Evolutionary conservation across 176 grass and related monocot species (phyloP).

Genomic region (Zea mays): Zm-B73-REFERENCE-NAM-5.0 NC_050105.1:79028501-79029000

Average conservation of each 20-base stretch:
- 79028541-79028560: slow-evolving; percentile 50
- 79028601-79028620: slow-evolving; percentile 24
- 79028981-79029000: no score
- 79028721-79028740: neutral
- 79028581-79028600: slow-evolving; percentile 1
- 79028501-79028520: neutral
- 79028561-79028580: slow-evolving; percentile 27
- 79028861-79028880: neutral
- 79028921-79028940: no score
- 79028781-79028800: neutral
- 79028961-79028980: no score
- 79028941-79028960: no score
- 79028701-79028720: neutral
- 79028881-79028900: no score
- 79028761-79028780: neutral
- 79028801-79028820: neutral
- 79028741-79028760: neutral
- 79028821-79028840: neutral
- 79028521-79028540: slow-evolving; percentile 34
- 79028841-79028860: neutral
- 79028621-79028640: slow-evolving; percentile 17
- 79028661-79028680: slow-evolving; percentile 33
- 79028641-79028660: slow-evolving; percentile 36
- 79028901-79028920: no score
- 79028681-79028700: neutral